phyloP scores from a whole-genome alignment of 2,329 filamentous ascomycete genomes.

The Stagonosporopsis rhizophila region DNA sequence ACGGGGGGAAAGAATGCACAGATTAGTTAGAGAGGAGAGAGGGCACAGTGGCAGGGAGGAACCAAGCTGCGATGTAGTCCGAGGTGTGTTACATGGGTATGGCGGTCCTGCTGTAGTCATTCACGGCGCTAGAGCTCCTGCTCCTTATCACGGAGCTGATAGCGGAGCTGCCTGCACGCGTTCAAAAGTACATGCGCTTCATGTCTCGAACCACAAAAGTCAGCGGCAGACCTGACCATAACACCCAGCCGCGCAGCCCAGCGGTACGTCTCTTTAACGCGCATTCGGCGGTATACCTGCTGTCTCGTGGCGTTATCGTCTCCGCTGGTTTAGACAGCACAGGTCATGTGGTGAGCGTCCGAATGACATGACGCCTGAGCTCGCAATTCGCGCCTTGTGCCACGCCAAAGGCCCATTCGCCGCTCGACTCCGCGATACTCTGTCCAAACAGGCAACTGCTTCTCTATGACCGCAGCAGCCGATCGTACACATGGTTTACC shows the following conservation, averaged over 20 bases:
- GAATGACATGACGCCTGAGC: slow-evolving; percentile 38
- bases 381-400: slow-evolving; percentile 38
- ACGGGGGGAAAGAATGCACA: slow-evolving; percentile 10
- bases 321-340: slow-evolving; percentile 13
- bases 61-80: slow-evolving; percentile 21
- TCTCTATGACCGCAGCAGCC: slow-evolving; percentile 7
- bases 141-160: slow-evolving; percentile 5
- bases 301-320: slow-evolving; percentile 21
- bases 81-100: slow-evolving; percentile 19
- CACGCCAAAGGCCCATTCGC: slow-evolving; percentile 17
- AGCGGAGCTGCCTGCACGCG: slow-evolving; percentile 14
- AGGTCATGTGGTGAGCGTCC: slow-evolving; percentile 30
- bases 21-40: slow-evolving; percentile 13
- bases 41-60: slow-evolving; percentile 16
- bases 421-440: slow-evolving; percentile 3
- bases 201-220: slow-evolving; percentile 2
- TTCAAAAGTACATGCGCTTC: slow-evolving; percentile 15
- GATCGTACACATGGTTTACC: slow-evolving; percentile 4
- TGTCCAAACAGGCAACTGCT: slow-evolving; percentile 10
- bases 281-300: slow-evolving; percentile 8
- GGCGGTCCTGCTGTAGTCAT: slow-evolving; percentile 19
- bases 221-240: slow-evolving; percentile 15
- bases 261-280: slow-evolving; percentile 9
- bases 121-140: slow-evolving; percentile 1
- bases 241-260: slow-evolving; percentile 8